These are phyloP conservation scores for Podaxis mareebaensis DNA, from an alignment of 768 basidiomycete genomes.

Conservation along the genomic window DNA sequence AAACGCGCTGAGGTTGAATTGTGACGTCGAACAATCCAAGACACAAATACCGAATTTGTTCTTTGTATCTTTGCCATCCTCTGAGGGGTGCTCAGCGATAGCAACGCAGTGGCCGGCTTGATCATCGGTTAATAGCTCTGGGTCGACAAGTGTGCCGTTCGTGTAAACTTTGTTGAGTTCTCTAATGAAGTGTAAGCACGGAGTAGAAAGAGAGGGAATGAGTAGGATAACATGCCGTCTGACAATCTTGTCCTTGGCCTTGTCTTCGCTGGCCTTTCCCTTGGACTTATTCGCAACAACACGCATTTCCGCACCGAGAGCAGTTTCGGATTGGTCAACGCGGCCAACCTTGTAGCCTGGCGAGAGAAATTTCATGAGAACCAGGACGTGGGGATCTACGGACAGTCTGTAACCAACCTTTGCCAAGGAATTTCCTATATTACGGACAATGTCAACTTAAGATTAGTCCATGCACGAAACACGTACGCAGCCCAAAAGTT, in stretches of 20 bases:
- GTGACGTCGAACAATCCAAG: conserved; percentile 92
- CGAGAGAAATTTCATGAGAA: not conserved
- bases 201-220: not conserved
- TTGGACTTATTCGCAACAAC: conserved; percentile 68
- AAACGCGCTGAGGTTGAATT: conserved; percentile 89
- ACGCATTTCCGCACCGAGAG: conserved; percentile 96
- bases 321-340: conserved; percentile 96
- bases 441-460: conserved; percentile 2
- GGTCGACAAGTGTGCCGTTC: conserved; percentile 93
- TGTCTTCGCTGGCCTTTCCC: conserved; percentile 58
- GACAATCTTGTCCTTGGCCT: conserved; percentile 84
- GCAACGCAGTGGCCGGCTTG: conserved; percentile 95
- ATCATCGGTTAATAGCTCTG: conserved; percentile 84
- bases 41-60: conserved; percentile 87
- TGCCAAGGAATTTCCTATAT: conserved; percentile 76
- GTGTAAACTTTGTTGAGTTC: conserved; percentile 97
- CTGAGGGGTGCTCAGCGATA: conserved; percentile 65
- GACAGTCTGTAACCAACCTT: conserved; percentile 44
- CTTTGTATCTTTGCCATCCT: conserved; percentile 37
- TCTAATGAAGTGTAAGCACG: conserved; percentile 33
- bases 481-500: conserved; percentile 90
- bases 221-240: conserved; percentile 49
- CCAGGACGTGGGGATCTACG: not conserved
- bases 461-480: not conserved
- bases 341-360: conserved; percentile 92